phyloP scores from a whole-genome alignment of 106 monocot species.

The Gastrodia elata region DNA sequence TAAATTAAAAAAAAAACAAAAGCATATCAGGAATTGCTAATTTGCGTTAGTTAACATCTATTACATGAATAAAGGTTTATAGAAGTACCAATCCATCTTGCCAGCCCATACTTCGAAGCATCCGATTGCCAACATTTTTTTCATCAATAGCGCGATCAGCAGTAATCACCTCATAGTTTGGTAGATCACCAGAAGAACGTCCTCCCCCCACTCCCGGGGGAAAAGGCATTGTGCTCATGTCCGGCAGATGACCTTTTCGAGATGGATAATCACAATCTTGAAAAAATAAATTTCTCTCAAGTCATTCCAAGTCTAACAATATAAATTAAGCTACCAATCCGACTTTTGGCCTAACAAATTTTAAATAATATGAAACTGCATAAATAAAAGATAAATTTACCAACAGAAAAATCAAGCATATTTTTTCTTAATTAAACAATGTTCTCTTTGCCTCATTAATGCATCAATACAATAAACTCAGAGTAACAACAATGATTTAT shows the following conservation, averaged over 20 bases:
- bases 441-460: not conserved
- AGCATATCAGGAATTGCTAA: not conserved
- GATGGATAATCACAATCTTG: conserved; percentile 69
- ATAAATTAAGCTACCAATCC: conserved; percentile 26
- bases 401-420: not conserved
- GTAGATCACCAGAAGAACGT: conserved; percentile 29
- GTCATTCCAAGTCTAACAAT: conserved; percentile 38
- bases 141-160: conserved; percentile 83
- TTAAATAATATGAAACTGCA: not conserved
- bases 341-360: conserved; percentile 18
- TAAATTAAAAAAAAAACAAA: not conserved
- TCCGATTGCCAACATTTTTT: conserved; percentile 89
- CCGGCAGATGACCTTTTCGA: conserved; percentile 67
- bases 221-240: conserved; percentile 73
- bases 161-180: conserved; percentile 71
- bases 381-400: not conserved
- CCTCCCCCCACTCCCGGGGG: conserved; percentile 90
- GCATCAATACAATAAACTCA: not conserved
- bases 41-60: not conserved
- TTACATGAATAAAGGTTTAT: not conserved
- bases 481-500: not conserved
- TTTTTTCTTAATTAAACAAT: not conserved
- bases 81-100: conserved; percentile 96
- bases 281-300: conserved; percentile 65
- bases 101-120: conserved; percentile 99